Conservation (phyloP, 306 rosid genomes). For the Sechiopsis laciniata region DNA sequence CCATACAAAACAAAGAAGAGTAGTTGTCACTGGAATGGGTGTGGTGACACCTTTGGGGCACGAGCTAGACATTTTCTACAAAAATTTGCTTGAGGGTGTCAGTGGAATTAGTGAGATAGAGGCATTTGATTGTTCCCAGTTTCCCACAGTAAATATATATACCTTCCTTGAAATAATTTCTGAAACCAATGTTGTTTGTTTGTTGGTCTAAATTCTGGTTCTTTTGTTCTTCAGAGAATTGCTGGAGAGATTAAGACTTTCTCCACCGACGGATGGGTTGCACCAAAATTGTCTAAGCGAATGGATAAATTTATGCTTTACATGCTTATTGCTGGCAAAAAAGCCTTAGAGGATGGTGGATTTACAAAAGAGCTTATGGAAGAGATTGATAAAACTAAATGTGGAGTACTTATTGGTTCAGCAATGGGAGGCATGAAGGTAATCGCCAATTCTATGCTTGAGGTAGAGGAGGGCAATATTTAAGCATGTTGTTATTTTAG, state of each 20-base stretch:
- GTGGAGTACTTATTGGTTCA: slow-evolving; percentile 97
- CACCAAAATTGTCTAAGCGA: slow-evolving; percentile 84
- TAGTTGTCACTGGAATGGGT: slow-evolving; percentile 95
- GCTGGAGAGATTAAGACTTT: slow-evolving; percentile 96
- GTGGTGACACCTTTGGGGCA: slow-evolving; percentile 92
- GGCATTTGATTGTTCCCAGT: slow-evolving; percentile 87
- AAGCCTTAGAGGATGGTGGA: slow-evolving; percentile 91
- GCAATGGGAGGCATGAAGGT: slow-evolving; percentile 99
- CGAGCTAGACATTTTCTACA: slow-evolving; percentile 77
- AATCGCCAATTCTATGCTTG: slow-evolving; percentile 13
- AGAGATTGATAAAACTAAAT: slow-evolving; percentile 62
- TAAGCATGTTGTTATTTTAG: neutral
- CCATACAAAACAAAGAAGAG: slow-evolving; percentile 69
- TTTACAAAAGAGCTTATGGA: slow-evolving; percentile 67
- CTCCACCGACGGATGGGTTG: slow-evolving; percentile 94
- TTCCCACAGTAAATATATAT: slow-evolving; percentile 63
- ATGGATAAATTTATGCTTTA: slow-evolving; percentile 98
- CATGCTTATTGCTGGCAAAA: slow-evolving; percentile 89
- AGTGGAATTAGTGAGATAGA: slow-evolving; percentile 97
- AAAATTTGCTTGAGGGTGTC: slow-evolving; percentile 81
- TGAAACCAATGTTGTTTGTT: slow-evolving; percentile 11
- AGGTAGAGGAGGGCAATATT: neutral
- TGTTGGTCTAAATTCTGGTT: neutral
- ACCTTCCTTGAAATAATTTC: slow-evolving; percentile 23
- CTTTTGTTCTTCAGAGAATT: slow-evolving; percentile 55